Evolutionary conservation across 768 basidiomycete species (phyloP).

Genomic region (Kwoniella pini): DNA sequence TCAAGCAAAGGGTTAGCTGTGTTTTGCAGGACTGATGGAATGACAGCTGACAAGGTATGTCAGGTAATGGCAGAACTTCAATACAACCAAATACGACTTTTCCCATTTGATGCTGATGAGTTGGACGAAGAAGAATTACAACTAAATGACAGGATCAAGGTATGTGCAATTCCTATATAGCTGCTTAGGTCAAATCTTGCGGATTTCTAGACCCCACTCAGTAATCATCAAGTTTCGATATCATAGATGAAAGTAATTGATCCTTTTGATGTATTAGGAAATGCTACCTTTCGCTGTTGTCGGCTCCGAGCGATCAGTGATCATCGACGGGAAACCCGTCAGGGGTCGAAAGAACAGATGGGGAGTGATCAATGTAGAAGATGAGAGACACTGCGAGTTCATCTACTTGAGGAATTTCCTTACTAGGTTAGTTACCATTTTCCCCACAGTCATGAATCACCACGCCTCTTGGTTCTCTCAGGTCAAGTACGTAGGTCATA

Average conservation of each 20-base stretch:
- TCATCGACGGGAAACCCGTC: conserved; percentile 92
- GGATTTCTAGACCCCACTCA: no score
- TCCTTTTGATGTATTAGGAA: conserved; percentile 60
- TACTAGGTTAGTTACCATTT: conserved; percentile 63
- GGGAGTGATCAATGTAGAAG: conserved; percentile 98
- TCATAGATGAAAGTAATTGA: no score
- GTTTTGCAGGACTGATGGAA: no score
- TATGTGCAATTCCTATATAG: conserved; percentile 56
- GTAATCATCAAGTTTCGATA: no score
- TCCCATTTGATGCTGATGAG: conserved; percentile 97
- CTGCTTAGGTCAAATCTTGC: no score
- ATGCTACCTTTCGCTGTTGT: conserved; percentile 97
- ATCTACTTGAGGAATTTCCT: conserved; percentile 96
- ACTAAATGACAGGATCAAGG: conserved; percentile 85
- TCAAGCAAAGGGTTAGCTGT: conserved; percentile 81
- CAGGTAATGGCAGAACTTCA: conserved; percentile 91
- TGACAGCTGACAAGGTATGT: background rate
- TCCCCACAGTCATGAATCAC: no score
- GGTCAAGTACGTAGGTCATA: no score
- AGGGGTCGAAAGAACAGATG: conserved; percentile 96
- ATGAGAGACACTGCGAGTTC: conserved; percentile 97
- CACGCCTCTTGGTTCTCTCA: no score
- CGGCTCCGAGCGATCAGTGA: conserved; percentile 92
- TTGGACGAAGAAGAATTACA: conserved; percentile 88
- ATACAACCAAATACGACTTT: conserved; percentile 88